Evolutionary conservation across 306 rosid genomes (phyloP), one percentile per base, ranked within the genome.

Genomic region (Quercus mongolica): DNA sequence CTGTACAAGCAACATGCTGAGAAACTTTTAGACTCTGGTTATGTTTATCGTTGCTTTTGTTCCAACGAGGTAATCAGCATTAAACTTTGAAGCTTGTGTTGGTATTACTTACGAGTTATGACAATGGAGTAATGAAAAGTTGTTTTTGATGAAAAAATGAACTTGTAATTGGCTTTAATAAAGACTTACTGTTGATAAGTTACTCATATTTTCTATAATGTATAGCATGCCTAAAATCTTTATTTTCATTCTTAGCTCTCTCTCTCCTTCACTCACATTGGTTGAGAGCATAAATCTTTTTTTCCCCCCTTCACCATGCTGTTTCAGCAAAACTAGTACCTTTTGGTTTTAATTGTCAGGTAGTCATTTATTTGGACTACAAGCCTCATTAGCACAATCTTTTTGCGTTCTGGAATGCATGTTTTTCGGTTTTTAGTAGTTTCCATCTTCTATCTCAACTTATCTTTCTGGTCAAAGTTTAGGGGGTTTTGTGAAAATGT

Each of bases 1-100:
- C 56, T 95, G 84, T 93, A 95, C 87, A 91, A 91, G 78, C 88
- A 90, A 72, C 76, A 83, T 81, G 94, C 98, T 1, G 93, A 91
- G 88, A 93, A 89, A 68, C 97, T 93, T 62, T 80, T 83, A n/a
- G 92, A 93, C 59, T 79, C 96, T 3, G 94, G 90, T 73, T 82
- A 88, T 23, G 99, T 90, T 65, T 95, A 91, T 86, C 96, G 92
- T 25, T 95, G 99, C 88, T 93, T 95, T 76, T 95, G 99, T 83
- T 88, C 97, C 15, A 88, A 85, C 18, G 97, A 91, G 97, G 99
- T 94, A 83, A 69, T 82, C 56, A 19, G 58, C 70, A 56, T 10
- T 21, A 14, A 2, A 56, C 46, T 75, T 75, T 76, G 17, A 20
- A 52, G 3, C n/a, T 52, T 63, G 11, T 63, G 58, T 63, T 76